These are phyloP conservation scores for Metschnikowia chrysomelidarum DNA, from an alignment of 805 yeast genomes.

Conservation along the genomic window DNA sequence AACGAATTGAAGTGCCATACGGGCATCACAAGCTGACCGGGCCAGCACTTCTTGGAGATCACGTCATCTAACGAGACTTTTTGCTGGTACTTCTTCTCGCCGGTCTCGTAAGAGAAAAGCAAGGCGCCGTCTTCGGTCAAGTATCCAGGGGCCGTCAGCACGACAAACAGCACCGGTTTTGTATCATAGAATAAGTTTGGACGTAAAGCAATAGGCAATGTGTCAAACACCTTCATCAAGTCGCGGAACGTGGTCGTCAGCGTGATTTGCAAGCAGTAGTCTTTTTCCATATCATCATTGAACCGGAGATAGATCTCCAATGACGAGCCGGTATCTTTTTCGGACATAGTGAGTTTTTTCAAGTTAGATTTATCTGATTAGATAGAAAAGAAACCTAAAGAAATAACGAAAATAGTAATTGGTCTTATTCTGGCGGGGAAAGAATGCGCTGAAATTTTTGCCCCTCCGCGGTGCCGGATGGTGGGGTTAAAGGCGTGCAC, in stretches of 20 bases:
- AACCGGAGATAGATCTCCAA: conserved; percentile 70
- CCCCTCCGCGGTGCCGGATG: no score
- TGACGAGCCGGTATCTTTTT: conserved; percentile 12
- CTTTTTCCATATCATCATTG: conserved; percentile 82
- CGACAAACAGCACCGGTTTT: conserved; percentile 61
- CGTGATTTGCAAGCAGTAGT: conserved; percentile 81
- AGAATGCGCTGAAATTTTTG: no score
- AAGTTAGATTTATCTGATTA: no score
- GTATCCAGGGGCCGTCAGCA: conserved; percentile 70
- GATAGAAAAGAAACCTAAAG: no score
- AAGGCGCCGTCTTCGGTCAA: conserved; percentile 82
- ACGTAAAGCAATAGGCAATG: conserved; percentile 70
- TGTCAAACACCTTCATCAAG: conserved; percentile 58
- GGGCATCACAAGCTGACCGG: conserved; percentile 86
- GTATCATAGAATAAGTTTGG: conserved; percentile 74
- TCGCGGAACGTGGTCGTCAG: conserved; percentile 56
- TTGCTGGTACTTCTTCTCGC: conserved; percentile 40
- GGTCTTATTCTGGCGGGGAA: no score
- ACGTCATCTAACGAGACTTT: conserved; percentile 45
- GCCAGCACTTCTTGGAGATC: conserved; percentile 69
- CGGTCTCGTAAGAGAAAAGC: conserved; percentile 62
- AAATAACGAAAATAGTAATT: no score
- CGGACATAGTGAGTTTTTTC: conserved; percentile 1
- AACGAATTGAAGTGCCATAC: conserved; percentile 54
- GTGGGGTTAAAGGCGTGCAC: no score